Conservation (phyloP, 2,329 filamentous ascomycete species). For the Fusarium camptoceras region DNA sequence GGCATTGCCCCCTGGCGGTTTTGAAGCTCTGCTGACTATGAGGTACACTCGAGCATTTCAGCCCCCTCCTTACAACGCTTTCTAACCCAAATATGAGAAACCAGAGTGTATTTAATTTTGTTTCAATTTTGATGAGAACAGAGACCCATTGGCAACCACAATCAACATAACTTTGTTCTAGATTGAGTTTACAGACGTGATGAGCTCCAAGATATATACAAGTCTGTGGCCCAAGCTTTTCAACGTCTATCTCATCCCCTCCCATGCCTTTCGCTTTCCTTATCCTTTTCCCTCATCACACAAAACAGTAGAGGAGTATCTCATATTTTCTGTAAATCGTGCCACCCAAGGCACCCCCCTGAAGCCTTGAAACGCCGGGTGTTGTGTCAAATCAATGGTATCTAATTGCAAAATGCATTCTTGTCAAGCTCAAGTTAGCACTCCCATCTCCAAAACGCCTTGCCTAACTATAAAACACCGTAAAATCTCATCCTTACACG, state of each 20-base stretch:
- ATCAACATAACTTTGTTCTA: not conserved
- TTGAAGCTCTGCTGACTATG: not conserved
- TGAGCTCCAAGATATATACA: not conserved
- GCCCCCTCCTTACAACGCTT: not conserved
- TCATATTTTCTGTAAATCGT: not conserved
- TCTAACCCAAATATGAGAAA: not conserved
- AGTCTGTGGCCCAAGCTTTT: not conserved
- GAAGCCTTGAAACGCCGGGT: conserved; percentile 28
- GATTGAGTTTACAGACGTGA: not conserved
- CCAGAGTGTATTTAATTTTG: not conserved
- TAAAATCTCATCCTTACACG: not conserved
- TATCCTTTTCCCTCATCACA: not conserved
- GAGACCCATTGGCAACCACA: not conserved
- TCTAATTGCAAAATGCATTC: conserved; percentile 33
- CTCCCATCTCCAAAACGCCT: conserved; percentile 32
- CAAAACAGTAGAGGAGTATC: not conserved
- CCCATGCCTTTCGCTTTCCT: not conserved
- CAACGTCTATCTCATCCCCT: not conserved
- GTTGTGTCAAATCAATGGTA: conserved; percentile 33
- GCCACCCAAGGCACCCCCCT: not conserved
- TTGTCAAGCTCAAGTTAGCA: conserved; percentile 15
- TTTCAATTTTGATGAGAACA: not conserved
- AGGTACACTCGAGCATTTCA: too few species aligned
- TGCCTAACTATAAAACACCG: not conserved
- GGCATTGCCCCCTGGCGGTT: not conserved